phyloP scores from a whole-genome alignment of 176 grass and related monocot genomes.

The Bothriochloa decipiens region DNA sequence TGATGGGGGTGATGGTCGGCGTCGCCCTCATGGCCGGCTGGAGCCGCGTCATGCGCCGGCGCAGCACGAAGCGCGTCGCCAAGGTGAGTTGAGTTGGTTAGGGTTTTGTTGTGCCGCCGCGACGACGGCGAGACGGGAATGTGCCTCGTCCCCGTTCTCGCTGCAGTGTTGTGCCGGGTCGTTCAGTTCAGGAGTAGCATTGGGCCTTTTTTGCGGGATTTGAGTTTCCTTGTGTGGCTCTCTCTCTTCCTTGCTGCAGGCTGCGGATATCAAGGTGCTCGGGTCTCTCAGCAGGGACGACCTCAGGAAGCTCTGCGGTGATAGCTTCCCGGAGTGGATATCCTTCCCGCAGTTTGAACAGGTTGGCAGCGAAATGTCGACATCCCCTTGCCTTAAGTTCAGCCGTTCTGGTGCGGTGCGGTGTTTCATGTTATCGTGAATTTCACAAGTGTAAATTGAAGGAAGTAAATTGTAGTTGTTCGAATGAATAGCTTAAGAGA shows the following conservation, averaged over 20 bases:
- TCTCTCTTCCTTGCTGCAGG: conserved; percentile 45
- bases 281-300: conserved; percentile 84
- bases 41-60: conserved; percentile 73
- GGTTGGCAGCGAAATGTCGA: conserved; percentile 40
- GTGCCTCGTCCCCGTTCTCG: not conserved
- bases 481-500: not conserved
- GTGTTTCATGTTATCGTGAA: not conserved
- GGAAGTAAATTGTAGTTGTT: not conserved
- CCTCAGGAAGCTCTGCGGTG: conserved; percentile 89
- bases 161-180: not conserved
- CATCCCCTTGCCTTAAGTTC: not conserved
- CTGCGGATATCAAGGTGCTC: conserved; percentile 90
- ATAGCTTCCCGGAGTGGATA: conserved; percentile 92
- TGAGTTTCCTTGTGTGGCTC: not conserved
- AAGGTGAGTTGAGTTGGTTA: conserved; percentile 55
- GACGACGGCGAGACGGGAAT: not conserved
- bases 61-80: conserved; percentile 70
- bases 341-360: conserved; percentile 92
- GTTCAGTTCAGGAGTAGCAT: not conserved
- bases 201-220: not conserved
- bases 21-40: conserved; percentile 88
- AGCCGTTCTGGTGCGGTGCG: not conserved
- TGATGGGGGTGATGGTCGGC: conserved; percentile 80
- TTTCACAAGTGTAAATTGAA: not conserved
- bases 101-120: not conserved